Conservation (phyloP, 257 asterid species). For the Lycium ferocissimum region DNA sequence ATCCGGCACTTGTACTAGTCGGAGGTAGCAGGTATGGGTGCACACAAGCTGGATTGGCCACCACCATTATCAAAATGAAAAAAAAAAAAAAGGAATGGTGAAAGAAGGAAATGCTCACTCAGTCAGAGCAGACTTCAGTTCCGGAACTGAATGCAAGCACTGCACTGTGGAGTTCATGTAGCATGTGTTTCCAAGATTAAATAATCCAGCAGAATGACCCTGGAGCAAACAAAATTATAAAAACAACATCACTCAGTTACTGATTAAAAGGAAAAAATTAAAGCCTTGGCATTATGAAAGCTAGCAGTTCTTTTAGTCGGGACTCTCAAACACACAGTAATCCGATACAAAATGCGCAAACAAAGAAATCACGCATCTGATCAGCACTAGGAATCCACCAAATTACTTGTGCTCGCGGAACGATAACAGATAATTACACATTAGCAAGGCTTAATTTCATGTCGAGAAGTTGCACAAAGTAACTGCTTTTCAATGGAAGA, state of each 20-base stretch:
- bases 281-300: background rate
- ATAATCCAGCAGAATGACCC: conserved; percentile 98
- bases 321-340: conserved; percentile 12
- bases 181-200: conserved; percentile 94
- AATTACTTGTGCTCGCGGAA: background rate
- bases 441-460: conserved; percentile 7
- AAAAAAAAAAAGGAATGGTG: conserved; percentile 7
- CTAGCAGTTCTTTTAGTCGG: background rate
- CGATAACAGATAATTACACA: conserved; percentile 11
- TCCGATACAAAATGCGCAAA: background rate
- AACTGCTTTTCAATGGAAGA: background rate
- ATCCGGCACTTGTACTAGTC: background rate
- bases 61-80: conserved; percentile 7
- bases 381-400: background rate
- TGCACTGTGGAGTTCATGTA: conserved; percentile 98
- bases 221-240: conserved; percentile 41
- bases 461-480: background rate
- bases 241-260: background rate
- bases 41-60: background rate
- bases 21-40: background rate
- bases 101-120: conserved; percentile 56
- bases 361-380: background rate
- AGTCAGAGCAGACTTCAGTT: conserved; percentile 81
- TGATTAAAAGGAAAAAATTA: conserved; percentile 4
- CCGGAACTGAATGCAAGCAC: conserved; percentile 96